Evolutionary conservation across 2,329 filamentous ascomycete genomes (phyloP).

Genomic region (Pseudocercospora vitis): DNA sequence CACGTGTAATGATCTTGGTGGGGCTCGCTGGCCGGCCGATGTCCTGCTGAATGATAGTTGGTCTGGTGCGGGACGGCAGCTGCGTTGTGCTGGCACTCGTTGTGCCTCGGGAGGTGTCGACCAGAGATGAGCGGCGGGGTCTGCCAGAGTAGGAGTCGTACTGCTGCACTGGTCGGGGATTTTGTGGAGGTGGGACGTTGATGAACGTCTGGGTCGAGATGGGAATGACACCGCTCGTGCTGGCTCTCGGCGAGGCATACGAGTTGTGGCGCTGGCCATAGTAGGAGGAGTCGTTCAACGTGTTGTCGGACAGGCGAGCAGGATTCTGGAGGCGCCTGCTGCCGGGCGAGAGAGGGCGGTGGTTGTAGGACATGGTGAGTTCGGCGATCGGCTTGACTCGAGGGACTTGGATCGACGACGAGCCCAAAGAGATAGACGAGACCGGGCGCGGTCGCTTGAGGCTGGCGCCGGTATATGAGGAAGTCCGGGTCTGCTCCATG

Average conservation of each 20-base stretch:
- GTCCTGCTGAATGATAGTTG: conserved; percentile 38
- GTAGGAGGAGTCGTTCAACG: conserved; percentile 34
- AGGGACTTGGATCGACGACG: conserved; percentile 19
- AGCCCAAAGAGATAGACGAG: conserved; percentile 4
- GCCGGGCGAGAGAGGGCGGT: conserved; percentile 39
- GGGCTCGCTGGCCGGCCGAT: conserved; percentile 44
- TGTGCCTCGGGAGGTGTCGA: conserved; percentile 39
- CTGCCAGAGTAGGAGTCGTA: conserved; percentile 49
- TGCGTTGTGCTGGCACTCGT: conserved; percentile 26
- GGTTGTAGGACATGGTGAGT: conserved; percentile 36
- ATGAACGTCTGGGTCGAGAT: conserved; percentile 40
- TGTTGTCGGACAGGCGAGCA: conserved; percentile 34
- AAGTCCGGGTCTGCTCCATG: conserved; percentile 21
- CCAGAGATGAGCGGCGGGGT: conserved; percentile 48
- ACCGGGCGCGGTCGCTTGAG: conserved; percentile 20
- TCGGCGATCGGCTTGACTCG: conserved; percentile 28
- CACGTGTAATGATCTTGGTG: conserved; percentile 39
- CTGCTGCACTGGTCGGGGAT: conserved; percentile 31
- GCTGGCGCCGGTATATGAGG: conserved; percentile 7
- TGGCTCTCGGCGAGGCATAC: conserved; percentile 37
- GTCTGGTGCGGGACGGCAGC: conserved; percentile 37
- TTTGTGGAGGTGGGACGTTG: conserved; percentile 29
- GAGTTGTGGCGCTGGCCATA: conserved; percentile 29
- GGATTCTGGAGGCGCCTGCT: conserved; percentile 38
- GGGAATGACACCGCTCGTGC: conserved; percentile 40